Percentiles rank a stretch among this genome's conserved stretches.
Evolutionary conservation across 345 rosid genomes (phyloP).

Genomic region (Syzygium aromaticum): DNA sequence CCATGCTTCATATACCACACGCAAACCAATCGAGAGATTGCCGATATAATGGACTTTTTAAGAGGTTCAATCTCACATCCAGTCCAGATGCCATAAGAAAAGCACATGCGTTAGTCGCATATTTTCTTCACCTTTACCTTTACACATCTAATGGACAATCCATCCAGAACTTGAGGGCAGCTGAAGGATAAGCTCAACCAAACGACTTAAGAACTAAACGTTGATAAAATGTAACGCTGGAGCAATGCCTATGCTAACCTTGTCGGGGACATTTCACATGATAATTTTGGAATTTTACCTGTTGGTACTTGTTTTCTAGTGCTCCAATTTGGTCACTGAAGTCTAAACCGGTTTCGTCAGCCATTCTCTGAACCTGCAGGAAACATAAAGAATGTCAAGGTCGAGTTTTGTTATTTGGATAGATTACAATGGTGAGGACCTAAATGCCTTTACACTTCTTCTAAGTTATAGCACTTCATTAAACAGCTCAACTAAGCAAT

Average conservation of each 20-base stretch:
- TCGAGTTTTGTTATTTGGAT: background rate
- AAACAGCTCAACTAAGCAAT: background rate
- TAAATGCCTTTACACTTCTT: background rate
- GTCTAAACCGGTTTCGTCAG: slow-evolving; percentile 79
- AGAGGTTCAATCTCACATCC: background rate
- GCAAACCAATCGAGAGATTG: background rate
- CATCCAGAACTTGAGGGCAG: background rate
- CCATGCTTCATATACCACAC: background rate
- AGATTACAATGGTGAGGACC: background rate
- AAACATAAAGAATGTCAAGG: background rate
- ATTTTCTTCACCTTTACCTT: background rate
- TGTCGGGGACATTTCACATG: background rate
- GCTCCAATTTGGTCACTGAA: slow-evolving; percentile 72
- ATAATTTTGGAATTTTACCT: slow-evolving; percentile 24
- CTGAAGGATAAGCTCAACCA: background rate
- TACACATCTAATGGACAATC: background rate
- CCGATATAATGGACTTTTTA: background rate
- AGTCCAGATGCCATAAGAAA: background rate
- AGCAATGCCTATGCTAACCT: background rate
- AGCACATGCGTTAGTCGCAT: background rate
- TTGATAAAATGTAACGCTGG: background rate
- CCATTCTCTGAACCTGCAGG: slow-evolving; percentile 83
- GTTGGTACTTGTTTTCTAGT: slow-evolving; percentile 76
- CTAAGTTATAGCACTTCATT: background rate
- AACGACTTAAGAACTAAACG: background rate